phyloP scores from a whole-genome alignment of 495 filamentous ascomycete genomes.

The Daldinia loculata region DNA sequence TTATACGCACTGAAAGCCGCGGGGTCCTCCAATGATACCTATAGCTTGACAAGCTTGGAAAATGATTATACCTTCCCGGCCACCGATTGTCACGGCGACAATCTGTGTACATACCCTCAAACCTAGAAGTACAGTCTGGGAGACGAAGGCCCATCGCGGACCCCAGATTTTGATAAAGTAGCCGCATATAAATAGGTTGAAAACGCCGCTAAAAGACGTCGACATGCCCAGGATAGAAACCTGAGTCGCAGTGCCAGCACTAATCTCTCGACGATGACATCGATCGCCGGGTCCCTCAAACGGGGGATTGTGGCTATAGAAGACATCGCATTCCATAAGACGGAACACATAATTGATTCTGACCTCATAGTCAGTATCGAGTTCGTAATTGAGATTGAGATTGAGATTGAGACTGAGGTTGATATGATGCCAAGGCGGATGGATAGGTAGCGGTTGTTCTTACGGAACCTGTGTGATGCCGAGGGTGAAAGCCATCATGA shows the following conservation, averaged over 20 bases:
- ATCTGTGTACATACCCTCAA: constrained; percentile 63
- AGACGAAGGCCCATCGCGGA: constrained; percentile 59
- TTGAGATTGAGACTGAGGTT: too few species aligned
- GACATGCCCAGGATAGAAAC: constrained; percentile 61
- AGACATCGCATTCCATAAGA: constrained; percentile 66
- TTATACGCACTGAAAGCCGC: constrained; percentile 59
- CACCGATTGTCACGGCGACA: constrained; percentile 61
- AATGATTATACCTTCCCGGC: constrained; percentile 60
- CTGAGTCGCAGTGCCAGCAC: constrained; percentile 63
- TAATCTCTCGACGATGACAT: constrained; percentile 59
- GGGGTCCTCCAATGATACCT: constrained; percentile 64
- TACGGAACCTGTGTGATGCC: constrained; percentile 67
- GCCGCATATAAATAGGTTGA: constrained; percentile 66
- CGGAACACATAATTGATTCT: constrained; percentile 67
- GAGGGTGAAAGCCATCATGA: constrained; percentile 65
- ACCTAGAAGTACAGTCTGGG: constrained; percentile 61
- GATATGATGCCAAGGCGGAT: not conserved
- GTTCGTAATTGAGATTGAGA: not conserved
- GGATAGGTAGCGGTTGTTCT: constrained; percentile 17
- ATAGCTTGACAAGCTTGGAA: constrained; percentile 63
- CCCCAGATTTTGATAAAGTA: constrained; percentile 66
- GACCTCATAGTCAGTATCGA: constrained; percentile 21
- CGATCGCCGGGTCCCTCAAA: constrained; percentile 49
- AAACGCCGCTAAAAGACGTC: constrained; percentile 59
- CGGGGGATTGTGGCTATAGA: constrained; percentile 57